Base-by-base conservation (phyloP, 306 rosid genomes). In the Dryas octopetala region DNA sequence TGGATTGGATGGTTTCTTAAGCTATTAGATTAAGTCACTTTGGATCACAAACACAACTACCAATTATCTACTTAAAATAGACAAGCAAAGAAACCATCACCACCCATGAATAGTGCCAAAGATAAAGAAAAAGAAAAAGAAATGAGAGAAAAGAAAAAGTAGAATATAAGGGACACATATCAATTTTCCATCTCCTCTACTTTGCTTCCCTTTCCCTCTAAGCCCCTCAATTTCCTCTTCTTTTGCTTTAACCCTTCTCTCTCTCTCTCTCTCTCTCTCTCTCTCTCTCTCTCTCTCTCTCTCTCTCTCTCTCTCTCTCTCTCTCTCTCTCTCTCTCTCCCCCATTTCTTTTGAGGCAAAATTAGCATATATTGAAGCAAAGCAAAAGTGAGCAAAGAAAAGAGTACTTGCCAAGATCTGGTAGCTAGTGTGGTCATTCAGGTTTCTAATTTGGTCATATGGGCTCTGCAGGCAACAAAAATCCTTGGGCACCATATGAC, bases 401-500 rank as follows among this genome's bases (percentile, higher is more conserved):
- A 61, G 16, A 19, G 71, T 10, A 48, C 43, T 65, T 32, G 38
- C 52, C 66, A 74, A 76, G 77, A 67, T 69, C 76, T 28, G 58
- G 51, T 46, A 26, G 51, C 15, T 32, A 32, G 38, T 7, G 48
- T n/a, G 4, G 63, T 47, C 10, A 40, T 23, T 28, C 17, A 43
- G 59, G 16, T 13, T n/a, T 55, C 38, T 15, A 51, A 5, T 16
- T 46, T 10, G 61, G 60, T 13, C 19, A 78, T 53, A 85, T 92
- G 97, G 80, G 83, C 58, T 74, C 87, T 61, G 67, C 78, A 60
- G 52, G 57, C 5, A 69, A 70, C 83, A 80, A 85, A 80, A 76
- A 84, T 80, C 89, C 85, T 38, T 87, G 85, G 87, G 64, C 80
- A 15, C 84, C 88, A 46, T 83, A 80, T 49, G 68, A 79, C 5